These are phyloP conservation scores for Withania somnifera DNA, from an alignment of 305 asterid species.

Conservation along the genomic window DNA sequence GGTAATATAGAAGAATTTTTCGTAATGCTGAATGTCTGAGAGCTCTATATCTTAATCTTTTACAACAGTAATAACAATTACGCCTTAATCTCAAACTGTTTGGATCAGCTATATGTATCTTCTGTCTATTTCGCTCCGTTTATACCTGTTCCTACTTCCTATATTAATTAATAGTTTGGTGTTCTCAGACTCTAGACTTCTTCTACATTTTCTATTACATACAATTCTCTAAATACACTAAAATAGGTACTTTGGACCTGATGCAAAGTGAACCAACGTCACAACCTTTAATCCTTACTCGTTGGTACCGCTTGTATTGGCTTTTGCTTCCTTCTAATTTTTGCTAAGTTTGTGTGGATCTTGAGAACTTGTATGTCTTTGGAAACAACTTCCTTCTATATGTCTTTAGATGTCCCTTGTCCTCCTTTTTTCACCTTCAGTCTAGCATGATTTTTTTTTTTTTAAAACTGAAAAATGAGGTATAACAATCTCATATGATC, in stretches of 20 bases:
- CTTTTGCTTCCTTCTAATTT: not conserved
- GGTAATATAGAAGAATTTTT: too few relatives aligned
- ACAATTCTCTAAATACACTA: not conserved
- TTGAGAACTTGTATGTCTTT: not conserved
- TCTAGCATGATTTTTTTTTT: too few relatives aligned
- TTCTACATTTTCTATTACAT: not conserved
- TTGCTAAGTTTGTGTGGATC: not conserved
- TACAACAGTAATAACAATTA: not conserved
- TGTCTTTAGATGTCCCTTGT: not conserved
- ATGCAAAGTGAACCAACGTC: not conserved
- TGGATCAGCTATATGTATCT: not conserved
- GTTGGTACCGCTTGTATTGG: not conserved
- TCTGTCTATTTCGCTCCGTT: not conserved
- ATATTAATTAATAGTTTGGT: not conserved
- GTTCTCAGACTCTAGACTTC: not conserved
- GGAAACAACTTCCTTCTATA: not conserved
- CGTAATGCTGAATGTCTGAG: too few relatives aligned
- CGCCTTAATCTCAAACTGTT: not conserved
- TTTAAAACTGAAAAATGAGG: too few relatives aligned
- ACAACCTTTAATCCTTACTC: not conserved
- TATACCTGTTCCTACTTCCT: too few relatives aligned
- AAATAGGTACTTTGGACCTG: not conserved
- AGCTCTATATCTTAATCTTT: not conserved
- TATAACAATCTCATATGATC: not conserved
- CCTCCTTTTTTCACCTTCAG: not conserved